Evolutionary conservation across 306 rosid genomes (phyloP).

Genomic region (Acmispon strigosus): DNA sequence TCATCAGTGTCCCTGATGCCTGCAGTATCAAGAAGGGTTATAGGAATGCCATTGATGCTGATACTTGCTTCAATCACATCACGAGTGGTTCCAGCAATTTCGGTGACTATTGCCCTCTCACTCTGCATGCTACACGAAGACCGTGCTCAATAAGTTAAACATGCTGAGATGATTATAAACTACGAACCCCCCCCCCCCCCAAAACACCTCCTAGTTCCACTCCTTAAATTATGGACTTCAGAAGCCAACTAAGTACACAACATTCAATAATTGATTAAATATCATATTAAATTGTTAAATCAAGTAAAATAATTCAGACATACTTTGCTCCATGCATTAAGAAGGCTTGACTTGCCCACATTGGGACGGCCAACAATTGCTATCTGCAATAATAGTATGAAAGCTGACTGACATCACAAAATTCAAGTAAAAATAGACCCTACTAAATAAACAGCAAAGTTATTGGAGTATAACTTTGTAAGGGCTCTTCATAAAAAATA

Average conservation of each 20-base stretch:
- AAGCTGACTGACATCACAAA: not conserved
- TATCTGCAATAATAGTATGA: slow-evolving; percentile 48
- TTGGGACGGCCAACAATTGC: slow-evolving; percentile 98
- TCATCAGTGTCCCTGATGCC: slow-evolving; percentile 95
- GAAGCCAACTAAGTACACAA: not conserved
- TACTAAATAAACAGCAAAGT: not conserved
- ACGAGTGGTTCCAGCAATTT: slow-evolving; percentile 96
- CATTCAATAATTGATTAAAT: no score
- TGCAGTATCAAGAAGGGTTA: slow-evolving; percentile 96
- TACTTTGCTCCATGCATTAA: slow-evolving; percentile 99
- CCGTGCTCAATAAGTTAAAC: slow-evolving; percentile 42
- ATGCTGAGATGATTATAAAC: not conserved
- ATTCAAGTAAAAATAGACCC: not conserved
- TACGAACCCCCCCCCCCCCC: not conserved
- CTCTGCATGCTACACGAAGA: slow-evolving; percentile 87
- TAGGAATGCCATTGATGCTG: slow-evolving; percentile 70
- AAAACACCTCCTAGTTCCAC: not conserved
- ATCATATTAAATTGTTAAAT: not conserved
- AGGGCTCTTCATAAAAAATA: not conserved
- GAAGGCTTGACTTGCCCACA: slow-evolving; percentile 97
- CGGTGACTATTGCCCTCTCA: slow-evolving; percentile 98
- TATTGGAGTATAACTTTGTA: not conserved
- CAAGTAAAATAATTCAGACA: slow-evolving; percentile 24
- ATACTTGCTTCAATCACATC: slow-evolving; percentile 93
- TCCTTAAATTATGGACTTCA: slow-evolving; percentile 10